Percentiles rank a stretch among this genome's conserved stretches.
phyloP scores from a whole-genome alignment of 2,329 filamentous ascomycete genomes.

The Chrysoporthe deuterocubensis region DNA sequence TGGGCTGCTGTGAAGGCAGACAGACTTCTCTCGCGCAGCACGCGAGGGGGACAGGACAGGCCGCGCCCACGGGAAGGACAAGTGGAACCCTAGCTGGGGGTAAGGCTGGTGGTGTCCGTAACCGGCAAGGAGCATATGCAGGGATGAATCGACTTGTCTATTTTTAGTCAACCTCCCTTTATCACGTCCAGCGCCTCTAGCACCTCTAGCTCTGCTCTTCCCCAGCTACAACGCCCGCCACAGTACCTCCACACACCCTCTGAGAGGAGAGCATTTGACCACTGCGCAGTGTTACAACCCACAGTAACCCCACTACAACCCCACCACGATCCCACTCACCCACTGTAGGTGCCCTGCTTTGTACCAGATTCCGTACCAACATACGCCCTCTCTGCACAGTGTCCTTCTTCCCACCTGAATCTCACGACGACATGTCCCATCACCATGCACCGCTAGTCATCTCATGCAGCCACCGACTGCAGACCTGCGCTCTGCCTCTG shows the following conservation, averaged over 20 bases:
- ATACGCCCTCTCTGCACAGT: neutral
- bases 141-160: slow-evolving; percentile 18
- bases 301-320: slow-evolving; percentile 1
- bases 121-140: slow-evolving; percentile 6
- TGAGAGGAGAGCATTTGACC: neutral
- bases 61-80: neutral
- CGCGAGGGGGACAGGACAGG: neutral
- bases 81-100: neutral
- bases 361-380: neutral
- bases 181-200: neutral
- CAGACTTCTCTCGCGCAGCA: neutral
- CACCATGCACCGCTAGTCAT: neutral
- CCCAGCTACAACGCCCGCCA: neutral
- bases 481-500: neutral
- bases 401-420: neutral
- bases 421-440: neutral
- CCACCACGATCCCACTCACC: neutral
- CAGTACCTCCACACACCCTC: neutral
- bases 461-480: neutral
- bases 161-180: slow-evolving; percentile 16
- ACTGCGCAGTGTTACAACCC: neutral
- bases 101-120: neutral
- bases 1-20: neutral
- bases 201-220: neutral
- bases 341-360: neutral